Evolutionary conservation across 2,329 filamentous ascomycete genomes (phyloP), one percentile per base, ranked within the genome.

Genomic region (Claviceps maximensis): DNA sequence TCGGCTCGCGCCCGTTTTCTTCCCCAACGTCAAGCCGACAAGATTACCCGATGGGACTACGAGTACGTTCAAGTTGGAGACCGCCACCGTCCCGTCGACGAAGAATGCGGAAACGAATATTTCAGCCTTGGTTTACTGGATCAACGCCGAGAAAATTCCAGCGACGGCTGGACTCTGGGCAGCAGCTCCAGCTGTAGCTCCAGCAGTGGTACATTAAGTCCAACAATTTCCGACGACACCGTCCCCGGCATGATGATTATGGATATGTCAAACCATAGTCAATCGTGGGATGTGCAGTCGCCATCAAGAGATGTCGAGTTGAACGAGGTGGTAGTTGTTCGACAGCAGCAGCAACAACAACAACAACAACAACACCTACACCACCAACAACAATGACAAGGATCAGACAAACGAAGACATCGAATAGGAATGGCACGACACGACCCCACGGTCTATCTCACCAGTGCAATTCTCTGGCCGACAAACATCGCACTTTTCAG

Each of bases 31-130:
- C 91, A 96, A 68, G 69, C 78, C 50, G 89, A 89, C 69, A 96
- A 96, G 77, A 77, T 79, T 59, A 88, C 87, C 69, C 82, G 91
- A 56, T 97, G 90, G 89, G 87, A 96, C 60, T 96, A 97, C 69
- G 90, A 96, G 62, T 95, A 89, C 60, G 83, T 95, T 56, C 90
- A 96, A 72, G 71, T 84, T 54, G 91, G 91, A 61, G 86, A 94
- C 57, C 67, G 68, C 55, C 65, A 67, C 54, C 64, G 66, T 55
- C 56, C 65, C 38, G 55, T 61, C 3, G 74, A 76, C 53, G 75
- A 78, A 60, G 71, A 77, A 62, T 69, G 70, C 53, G 70, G 71
- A 51, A 68, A 71, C 50, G 65, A 70, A 50, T 74, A 72, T 58
- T 74, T 75, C 50, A 70, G 72, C 27, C 68, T 77, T 12, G 72